Percentiles rank a stretch among this genome's conserved stretches.
phyloP scores from a whole-genome alignment of 192 early-diverging fungal species.

The Coemansia sp. region DNA sequence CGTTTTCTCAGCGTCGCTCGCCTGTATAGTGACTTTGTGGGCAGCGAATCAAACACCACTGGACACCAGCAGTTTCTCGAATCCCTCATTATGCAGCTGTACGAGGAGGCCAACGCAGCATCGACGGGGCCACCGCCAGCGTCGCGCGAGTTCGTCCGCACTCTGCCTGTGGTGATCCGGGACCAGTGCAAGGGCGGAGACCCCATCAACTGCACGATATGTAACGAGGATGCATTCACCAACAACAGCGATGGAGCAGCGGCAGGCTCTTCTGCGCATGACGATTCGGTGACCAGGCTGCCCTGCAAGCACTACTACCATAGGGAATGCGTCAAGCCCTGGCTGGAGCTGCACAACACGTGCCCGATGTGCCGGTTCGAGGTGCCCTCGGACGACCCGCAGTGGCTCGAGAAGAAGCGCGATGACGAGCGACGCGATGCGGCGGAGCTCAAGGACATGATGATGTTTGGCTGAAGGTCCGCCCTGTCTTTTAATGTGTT shows the following conservation, averaged over 20 bases:
- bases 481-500: background rate
- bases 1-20: conserved; percentile 41
- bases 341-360: conserved; percentile 56
- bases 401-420: conserved; percentile 49
- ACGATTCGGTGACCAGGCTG: conserved; percentile 24
- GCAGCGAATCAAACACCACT: conserved; percentile 1
- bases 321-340: conserved; percentile 39
- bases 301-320: conserved; percentile 49
- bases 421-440: conserved; percentile 25
- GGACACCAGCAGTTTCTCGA: conserved; percentile 49
- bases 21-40: conserved; percentile 38
- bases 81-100: conserved; percentile 39
- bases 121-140: conserved; percentile 47
- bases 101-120: conserved; percentile 41
- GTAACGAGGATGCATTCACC: conserved; percentile 25
- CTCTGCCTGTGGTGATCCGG: conserved; percentile 14
- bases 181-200: conserved; percentile 18
- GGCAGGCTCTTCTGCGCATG: background rate
- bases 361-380: conserved; percentile 52
- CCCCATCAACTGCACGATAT: conserved; percentile 25
- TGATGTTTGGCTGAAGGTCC: conserved; percentile 36
- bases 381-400: conserved; percentile 51
- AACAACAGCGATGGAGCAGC: background rate
- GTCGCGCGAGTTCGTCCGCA: conserved; percentile 45
- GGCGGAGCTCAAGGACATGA: conserved; percentile 36